These are phyloP conservation scores for Xeromyces bisporus DNA, from an alignment of 495 filamentous ascomycete genomes.

Conservation along the genomic window DNA sequence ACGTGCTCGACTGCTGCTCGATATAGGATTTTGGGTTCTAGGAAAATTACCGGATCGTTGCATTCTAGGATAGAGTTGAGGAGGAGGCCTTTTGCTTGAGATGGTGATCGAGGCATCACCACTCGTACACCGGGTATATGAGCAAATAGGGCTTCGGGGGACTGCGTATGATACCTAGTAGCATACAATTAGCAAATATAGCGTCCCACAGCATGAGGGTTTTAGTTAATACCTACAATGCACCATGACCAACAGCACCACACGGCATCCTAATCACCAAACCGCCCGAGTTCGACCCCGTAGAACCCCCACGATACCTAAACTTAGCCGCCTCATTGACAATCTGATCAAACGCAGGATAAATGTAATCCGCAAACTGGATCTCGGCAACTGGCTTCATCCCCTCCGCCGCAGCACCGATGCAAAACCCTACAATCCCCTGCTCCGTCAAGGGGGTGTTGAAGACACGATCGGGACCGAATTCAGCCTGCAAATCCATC, in stretches of 20 bases:
- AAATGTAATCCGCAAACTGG: constrained; percentile 97
- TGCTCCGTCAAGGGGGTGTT: constrained; percentile 93
- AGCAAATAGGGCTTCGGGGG: constrained; percentile 80
- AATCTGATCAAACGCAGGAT: constrained; percentile 90
- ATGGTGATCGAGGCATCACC: constrained; percentile 75
- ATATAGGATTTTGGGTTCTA: constrained; percentile 95
- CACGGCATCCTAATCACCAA: constrained; percentile 89
- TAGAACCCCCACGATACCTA: constrained; percentile 66
- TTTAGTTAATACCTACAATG: constrained; percentile 55
- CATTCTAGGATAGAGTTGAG: constrained; percentile 59
- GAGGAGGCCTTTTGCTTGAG: constrained; percentile 84
- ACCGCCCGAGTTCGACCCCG: constrained; percentile 52
- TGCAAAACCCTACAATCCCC: constrained; percentile 86
- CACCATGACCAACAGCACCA: constrained; percentile 90
- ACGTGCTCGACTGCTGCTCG: constrained; percentile 92
- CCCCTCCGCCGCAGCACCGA: constrained; percentile 76
- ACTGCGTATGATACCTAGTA: constrained; percentile 74
- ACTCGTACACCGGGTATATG: constrained; percentile 83
- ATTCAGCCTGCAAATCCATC: constrained; percentile 72
- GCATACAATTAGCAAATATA: too few species aligned
- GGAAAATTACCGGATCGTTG: constrained; percentile 85
- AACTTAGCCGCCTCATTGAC: constrained; percentile 95
- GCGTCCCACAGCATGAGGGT: too few species aligned
- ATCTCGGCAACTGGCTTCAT: constrained; percentile 93
- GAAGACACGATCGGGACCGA: constrained; percentile 81